Evolutionary conservation across 441 rosid genomes (phyloP).

Genomic region (Eutrema salsugineum): DNA sequence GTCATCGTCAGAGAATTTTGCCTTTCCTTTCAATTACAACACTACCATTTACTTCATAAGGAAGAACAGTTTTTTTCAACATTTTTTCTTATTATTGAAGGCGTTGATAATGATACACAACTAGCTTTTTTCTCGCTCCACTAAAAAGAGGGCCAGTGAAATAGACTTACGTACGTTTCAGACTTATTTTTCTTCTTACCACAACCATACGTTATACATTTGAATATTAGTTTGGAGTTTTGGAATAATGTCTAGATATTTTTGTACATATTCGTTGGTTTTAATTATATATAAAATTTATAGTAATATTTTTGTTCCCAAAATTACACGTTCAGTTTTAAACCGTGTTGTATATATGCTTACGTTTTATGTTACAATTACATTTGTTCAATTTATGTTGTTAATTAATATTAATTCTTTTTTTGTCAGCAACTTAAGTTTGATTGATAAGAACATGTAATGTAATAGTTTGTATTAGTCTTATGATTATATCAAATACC

Average conservation of each 20-base stretch:
- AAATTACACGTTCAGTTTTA: background rate
- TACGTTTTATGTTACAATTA: background rate
- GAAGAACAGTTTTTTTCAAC: background rate
- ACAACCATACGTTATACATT: constrained; percentile 30
- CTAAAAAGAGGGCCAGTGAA: constrained; percentile 29
- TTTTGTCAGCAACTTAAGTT: background rate
- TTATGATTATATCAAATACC: no score
- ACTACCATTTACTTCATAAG: constrained; percentile 6
- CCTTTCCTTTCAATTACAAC: constrained; percentile 25
- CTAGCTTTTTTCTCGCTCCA: constrained; percentile 42
- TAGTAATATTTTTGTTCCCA: background rate
- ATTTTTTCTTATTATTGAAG: constrained; percentile 4
- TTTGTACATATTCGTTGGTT: constrained; percentile 16
- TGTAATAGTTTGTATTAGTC: no score
- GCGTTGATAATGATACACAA: constrained; percentile 45
- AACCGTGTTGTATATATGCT: background rate
- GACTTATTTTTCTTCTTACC: constrained; percentile 27
- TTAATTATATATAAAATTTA: background rate
- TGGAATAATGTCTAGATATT: constrained; percentile 13
- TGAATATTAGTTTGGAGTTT: constrained; percentile 8
- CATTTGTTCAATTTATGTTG: background rate
- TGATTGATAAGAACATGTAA: background rate
- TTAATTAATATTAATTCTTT: background rate
- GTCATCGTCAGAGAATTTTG: constrained; percentile 26
- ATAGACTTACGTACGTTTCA: constrained; percentile 20